Evolutionary conservation across 768 basidiomycete species (phyloP), one percentile per base, ranked within the genome.

Genomic region (Rhizopogon salebrosus): DNA sequence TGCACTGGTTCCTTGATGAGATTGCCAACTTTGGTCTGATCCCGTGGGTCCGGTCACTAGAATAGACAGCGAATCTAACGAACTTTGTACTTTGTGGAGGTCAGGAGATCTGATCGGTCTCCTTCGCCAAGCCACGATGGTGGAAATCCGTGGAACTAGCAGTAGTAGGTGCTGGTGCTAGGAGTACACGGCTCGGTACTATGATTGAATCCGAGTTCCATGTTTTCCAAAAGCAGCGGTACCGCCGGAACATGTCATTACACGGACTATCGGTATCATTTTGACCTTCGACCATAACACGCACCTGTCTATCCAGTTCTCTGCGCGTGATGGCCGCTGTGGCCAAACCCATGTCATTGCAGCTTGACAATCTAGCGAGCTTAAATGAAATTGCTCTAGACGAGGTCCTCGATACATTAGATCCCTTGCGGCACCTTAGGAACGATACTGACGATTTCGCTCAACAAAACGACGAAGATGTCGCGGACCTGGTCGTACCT

Each of bases 351-450:
- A 31, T 31, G 18, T 40, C 20, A 1, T 23, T 35, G 9, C 50
- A 22, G 38, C n/a, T 65, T 14, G 58, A 59, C 27, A 16, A 22
- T 46, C 42, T 56, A 23, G 51, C 52, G 14, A 46, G 20, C 14
- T 46, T 34, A 41, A 57, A 65, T 49, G 67, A 75, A 35, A 69
- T 84, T 23, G 74, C 73, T 22, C 68, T 72, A 49, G 79, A 84
- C 51, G 83, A 85, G 59, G 60, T 64, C 20, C 76, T 84, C 41
- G 83, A 85, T 61, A 55, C 60, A n/a, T 64, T 72, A 29, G 78
- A 84, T 58, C 84, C 84, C 45, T 75, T 87, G 50, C 75, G 82
- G 38, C 84, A 86, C 65, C 72, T 85, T 60, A 78, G 76, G 69
- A 64, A 70, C 11, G 70, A 73, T 36, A 59, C 66, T 57, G 64